Percentiles rank a stretch among this genome's conserved stretches.
Conservation (phyloP, 2,329 filamentous ascomycete species). For the Beauveria pseudobassiana region DNA sequence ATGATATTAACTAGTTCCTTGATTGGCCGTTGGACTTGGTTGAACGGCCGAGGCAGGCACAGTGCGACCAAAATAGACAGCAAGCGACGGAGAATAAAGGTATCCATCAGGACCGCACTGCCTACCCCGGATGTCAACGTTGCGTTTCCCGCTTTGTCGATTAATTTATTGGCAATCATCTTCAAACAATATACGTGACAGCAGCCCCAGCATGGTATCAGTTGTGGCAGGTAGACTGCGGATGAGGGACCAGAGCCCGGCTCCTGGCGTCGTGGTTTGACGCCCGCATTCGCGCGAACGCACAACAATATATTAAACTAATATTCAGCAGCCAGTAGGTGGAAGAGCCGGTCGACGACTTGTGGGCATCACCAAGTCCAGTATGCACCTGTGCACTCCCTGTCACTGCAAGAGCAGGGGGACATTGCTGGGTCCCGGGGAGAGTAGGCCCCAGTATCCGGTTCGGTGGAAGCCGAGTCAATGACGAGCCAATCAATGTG, state of each 20-base stretch:
- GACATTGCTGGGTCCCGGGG: conserved; percentile 4
- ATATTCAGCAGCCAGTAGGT: background rate
- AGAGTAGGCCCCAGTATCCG: conserved; percentile 4
- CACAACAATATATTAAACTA: background rate
- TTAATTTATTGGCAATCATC: conserved; percentile 9
- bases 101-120: background rate
- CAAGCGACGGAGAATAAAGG: background rate
- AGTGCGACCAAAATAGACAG: background rate
- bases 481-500: background rate
- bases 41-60: background rate
- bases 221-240: background rate
- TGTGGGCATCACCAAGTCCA: background rate
- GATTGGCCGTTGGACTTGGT: background rate
- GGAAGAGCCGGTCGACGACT: background rate
- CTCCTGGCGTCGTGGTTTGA: background rate
- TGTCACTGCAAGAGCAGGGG: background rate
- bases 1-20: background rate
- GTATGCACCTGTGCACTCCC: background rate
- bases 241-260: background rate
- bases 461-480: conserved; percentile 8
- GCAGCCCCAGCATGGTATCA: background rate
- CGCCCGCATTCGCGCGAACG: background rate
- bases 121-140: background rate
- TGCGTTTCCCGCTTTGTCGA: background rate
- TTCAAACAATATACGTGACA: conserved; percentile 8